Evolutionary conservation across 202 grass and related monocot genomes (phyloP).

Genomic region (Carex arenaria): DNA sequence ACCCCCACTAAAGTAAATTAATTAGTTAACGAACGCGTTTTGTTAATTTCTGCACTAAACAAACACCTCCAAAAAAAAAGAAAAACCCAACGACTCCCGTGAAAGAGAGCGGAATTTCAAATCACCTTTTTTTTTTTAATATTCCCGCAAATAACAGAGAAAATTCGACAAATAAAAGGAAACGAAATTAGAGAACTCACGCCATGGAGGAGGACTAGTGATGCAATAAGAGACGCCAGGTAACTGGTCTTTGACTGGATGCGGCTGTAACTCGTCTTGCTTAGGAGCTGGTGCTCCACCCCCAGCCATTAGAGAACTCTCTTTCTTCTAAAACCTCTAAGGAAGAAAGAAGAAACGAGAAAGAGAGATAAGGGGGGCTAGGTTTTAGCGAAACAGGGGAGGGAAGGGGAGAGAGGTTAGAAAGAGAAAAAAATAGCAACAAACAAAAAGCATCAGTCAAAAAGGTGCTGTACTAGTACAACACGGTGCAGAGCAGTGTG

Average conservation of each 20-base stretch:
- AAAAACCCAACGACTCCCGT: neutral
- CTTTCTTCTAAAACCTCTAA: neutral
- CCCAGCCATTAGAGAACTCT: slow-evolving; percentile 5
- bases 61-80: neutral
- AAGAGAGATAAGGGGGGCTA: neutral
- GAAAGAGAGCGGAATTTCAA: neutral
- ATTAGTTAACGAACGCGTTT: no score
- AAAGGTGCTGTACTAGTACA: neutral
- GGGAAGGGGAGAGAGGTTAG: neutral
- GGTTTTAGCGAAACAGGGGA: neutral
- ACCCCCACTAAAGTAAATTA: neutral
- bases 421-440: neutral
- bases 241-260: slow-evolving; percentile 93
- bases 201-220: slow-evolving; percentile 97
- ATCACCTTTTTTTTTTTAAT: neutral
- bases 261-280: slow-evolving; percentile 89
- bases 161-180: neutral
- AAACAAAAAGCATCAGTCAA: slow-evolving; percentile 16
- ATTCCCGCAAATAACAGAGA: neutral
- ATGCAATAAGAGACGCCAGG: slow-evolving; percentile 85
- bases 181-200: slow-evolving; percentile 29
- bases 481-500: neutral
- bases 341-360: neutral
- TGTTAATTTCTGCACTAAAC: neutral
- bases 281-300: slow-evolving; percentile 62